Evolutionary conservation across 257 asterid genomes (phyloP), one percentile per base, ranked within the genome.

Genomic region (Solanum chiquidenum): DNA sequence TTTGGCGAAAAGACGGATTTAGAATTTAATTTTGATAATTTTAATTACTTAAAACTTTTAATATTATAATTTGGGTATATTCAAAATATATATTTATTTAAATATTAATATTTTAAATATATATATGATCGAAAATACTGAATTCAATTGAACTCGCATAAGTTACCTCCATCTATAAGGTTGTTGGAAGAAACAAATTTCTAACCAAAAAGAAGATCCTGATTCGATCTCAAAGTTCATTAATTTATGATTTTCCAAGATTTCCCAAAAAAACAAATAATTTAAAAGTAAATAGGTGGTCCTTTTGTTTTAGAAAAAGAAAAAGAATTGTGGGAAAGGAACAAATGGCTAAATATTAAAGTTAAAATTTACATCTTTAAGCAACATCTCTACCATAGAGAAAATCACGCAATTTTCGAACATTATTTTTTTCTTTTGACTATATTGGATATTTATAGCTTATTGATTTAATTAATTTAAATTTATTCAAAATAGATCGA

Each of bases 401-500:
- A 33, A 33, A 29, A 33, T 35, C 44, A 73, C 82, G 23, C 29
- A 73, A 73, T 73, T 71, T 10, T 33, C 25, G 12, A 31, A 20
- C 4, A 72, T 6, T 72, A 18, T 33, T 6, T 29, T 68, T 18
- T 31, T 31, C 4, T 33, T 33, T 14, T 1, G 18, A 16, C 2
- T 16, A 16, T 72, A 66, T 66, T 7, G 0, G 23, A 31, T 71
- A 31, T 31, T 33, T 71, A 16, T 31, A 71, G 4, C 2, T 72
- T 3, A 72, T 2, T 72, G 6, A 0, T 33, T 72, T 33, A 23
- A 72, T 16, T 33, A 71, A 71, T 71, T 31, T 33, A 3, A 14
- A 69, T 31, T 31, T 71, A 1, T 6, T 3, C 11, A 10, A 3
- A 11, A 8, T 72, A 34, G 0, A 18, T 33, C 0, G 23, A 8